Conservation (phyloP, 2,329 filamentous ascomycete genomes). For the Penicillium concentricum region DNA sequence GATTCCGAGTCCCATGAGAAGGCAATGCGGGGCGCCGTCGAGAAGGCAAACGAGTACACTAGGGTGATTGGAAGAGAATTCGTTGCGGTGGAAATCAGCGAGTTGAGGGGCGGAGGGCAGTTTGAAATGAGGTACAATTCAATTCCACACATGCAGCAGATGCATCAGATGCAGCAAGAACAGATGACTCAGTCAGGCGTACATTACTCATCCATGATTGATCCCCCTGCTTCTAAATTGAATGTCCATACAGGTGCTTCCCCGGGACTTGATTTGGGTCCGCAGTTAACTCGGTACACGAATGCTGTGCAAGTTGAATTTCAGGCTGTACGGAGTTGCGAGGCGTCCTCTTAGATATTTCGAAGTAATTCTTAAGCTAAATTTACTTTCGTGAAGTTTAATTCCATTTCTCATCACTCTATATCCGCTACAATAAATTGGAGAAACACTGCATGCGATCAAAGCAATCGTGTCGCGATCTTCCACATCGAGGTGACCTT, state of each 20-base stretch:
- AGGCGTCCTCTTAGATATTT: background rate
- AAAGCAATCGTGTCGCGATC: too few species aligned
- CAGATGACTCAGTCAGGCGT: too few species aligned
- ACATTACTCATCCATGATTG: too few species aligned
- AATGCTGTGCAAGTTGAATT: conserved; percentile 8
- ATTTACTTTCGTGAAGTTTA: background rate
- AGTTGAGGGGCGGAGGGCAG: background rate
- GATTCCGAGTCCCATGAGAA: conserved; percentile 18
- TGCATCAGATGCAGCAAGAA: background rate
- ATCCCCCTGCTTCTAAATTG: background rate
- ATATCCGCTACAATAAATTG: background rate
- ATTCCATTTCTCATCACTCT: background rate
- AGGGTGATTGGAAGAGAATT: conserved; percentile 20
- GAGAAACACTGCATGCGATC: background rate
- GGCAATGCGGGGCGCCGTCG: conserved; percentile 25
- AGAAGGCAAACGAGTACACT: conserved; percentile 24
- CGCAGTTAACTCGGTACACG: conserved; percentile 6
- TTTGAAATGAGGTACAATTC: background rate
- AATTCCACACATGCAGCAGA: background rate
- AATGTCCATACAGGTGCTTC: background rate
- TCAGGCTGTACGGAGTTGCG: background rate
- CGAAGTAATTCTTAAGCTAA: background rate
- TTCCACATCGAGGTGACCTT: too few species aligned
- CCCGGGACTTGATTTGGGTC: conserved; percentile 6
- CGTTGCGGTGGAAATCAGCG: conserved; percentile 11